Evolutionary conservation across 805 yeast species (phyloP).

Genomic region (Zygosaccharomyces siamensis): DNA sequence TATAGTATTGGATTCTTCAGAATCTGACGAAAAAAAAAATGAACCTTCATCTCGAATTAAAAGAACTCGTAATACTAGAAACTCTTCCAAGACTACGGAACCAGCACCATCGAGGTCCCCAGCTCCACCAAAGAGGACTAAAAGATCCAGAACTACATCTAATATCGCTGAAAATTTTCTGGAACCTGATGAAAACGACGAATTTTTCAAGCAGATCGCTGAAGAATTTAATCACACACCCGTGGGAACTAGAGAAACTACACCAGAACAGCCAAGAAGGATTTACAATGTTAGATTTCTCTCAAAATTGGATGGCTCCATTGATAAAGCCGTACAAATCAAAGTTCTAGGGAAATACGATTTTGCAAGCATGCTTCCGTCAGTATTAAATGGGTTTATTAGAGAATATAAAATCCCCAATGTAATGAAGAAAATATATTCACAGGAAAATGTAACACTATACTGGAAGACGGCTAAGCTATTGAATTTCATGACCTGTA

Average conservation of each 20-base stretch:
- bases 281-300: slow-evolving; percentile 25
- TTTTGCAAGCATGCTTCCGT: slow-evolving; percentile 26
- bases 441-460: slow-evolving; percentile 21
- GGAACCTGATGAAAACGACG: slow-evolving; percentile 25
- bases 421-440: slow-evolving; percentile 17
- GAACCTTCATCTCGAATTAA: background rate
- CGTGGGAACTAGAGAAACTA: slow-evolving; percentile 4
- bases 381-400: slow-evolving; percentile 24
- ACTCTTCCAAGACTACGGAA: background rate
- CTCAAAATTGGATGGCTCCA: slow-evolving; percentile 30
- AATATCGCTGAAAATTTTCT: slow-evolving; percentile 4
- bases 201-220: slow-evolving; percentile 23
- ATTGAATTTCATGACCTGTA: slow-evolving; percentile 31
- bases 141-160: slow-evolving; percentile 2
- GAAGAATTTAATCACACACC: slow-evolving; percentile 13
- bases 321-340: slow-evolving; percentile 25
- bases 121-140: slow-evolving; percentile 6
- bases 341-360: slow-evolving; percentile 29
- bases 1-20: slow-evolving; percentile 1
- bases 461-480: slow-evolving; percentile 30
- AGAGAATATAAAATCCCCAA: slow-evolving; percentile 21
- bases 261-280: slow-evolving; percentile 17
- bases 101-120: background rate
- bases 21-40: background rate
- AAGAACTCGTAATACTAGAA: slow-evolving; percentile 1